Conservation (phyloP, 1,284 basidiomycete species). For the Cutaneotrichosporon curvatum region DNA sequence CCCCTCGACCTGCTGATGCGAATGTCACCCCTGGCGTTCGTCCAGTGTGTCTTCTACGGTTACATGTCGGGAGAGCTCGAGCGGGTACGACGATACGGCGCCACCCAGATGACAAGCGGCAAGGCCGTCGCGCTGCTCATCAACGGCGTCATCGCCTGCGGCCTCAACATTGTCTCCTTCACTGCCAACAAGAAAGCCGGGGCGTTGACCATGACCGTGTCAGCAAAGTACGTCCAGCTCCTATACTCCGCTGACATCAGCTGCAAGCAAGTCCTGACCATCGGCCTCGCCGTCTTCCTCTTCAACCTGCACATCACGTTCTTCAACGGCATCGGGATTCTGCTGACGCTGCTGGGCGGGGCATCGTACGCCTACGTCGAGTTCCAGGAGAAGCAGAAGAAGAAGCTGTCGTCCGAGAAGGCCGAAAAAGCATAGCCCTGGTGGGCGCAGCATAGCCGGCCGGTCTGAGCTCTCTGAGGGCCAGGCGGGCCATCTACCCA, state of each 20-base stretch:
- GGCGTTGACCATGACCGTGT: slow-evolving; percentile 47
- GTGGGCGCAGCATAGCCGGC: no score
- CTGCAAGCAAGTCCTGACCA: slow-evolving; percentile 89
- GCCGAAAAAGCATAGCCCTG: slow-evolving; percentile 1
- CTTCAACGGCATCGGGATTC: slow-evolving; percentile 70
- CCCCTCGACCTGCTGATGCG: slow-evolving; percentile 76
- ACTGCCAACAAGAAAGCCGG: slow-evolving; percentile 84
- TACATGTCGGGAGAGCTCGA: slow-evolving; percentile 70
- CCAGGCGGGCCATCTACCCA: no score
- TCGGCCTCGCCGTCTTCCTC: slow-evolving; percentile 71
- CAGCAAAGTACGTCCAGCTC: slow-evolving; percentile 35
- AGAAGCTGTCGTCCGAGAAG: slow-evolving; percentile 6
- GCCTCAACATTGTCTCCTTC: slow-evolving; percentile 83
- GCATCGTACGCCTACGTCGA: slow-evolving; percentile 72
- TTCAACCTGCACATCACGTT: slow-evolving; percentile 74
- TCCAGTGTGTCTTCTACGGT: slow-evolving; percentile 72
- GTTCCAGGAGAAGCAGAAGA: slow-evolving; percentile 53
- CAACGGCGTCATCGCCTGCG: slow-evolving; percentile 82
- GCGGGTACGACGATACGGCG: slow-evolving; percentile 54
- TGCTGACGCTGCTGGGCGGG: slow-evolving; percentile 72
- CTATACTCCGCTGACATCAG: slow-evolving; percentile 12
- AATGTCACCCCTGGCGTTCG: slow-evolving; percentile 79
- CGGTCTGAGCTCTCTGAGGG: no score
- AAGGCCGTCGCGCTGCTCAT: slow-evolving; percentile 57
- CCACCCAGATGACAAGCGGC: slow-evolving; percentile 51